A percentile compares a stretch with the other conserved stretches of the same genome.
Evolutionary conservation across 208 protist species (phyloP).

Genomic region (Trypanosoma grayi): DNA sequence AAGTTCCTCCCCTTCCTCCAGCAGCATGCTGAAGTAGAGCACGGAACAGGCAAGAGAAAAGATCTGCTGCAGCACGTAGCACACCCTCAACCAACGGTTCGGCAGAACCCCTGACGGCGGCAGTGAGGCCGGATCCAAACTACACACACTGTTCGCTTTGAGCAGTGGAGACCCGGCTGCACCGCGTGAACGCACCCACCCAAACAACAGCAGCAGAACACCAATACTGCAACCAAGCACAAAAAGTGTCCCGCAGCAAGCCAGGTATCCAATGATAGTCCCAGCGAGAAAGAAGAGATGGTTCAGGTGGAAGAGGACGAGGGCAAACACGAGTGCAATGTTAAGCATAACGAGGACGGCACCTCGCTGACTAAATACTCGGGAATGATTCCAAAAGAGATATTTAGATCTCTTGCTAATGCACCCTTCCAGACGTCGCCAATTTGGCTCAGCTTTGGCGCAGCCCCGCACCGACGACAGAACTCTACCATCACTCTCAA

Average conservation of each 20-base stretch:
- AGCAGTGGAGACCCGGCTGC: neutral
- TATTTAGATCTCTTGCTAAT: neutral
- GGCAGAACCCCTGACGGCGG: conserved; percentile 1
- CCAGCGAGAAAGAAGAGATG: conserved; percentile 33
- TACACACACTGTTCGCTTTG: neutral
- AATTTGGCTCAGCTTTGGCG: too few relatives aligned
- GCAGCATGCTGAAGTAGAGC: conserved; percentile 52
- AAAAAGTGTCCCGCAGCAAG: conserved; percentile 28
- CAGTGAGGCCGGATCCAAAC: neutral
- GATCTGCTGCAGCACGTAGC: conserved; percentile 30
- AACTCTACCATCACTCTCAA: too few relatives aligned
- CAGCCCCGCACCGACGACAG: too few relatives aligned
- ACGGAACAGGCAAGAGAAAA: conserved; percentile 34
- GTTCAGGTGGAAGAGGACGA: conserved; percentile 30
- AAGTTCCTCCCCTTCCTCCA: conserved; percentile 40
- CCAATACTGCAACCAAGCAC: conserved; percentile 23
- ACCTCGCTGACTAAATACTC: neutral
- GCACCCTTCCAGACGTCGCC: too few relatives aligned
- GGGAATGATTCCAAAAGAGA: neutral
- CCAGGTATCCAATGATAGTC: conserved; percentile 29
- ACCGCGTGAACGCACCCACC: neutral
- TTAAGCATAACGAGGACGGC: conserved; percentile 25
- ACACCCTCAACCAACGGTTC: neutral
- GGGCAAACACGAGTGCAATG: conserved; percentile 10
- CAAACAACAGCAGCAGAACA: neutral